Evolutionary conservation across 257 asterid species (phyloP).

Genomic region (Cinchona pubescens): DNA sequence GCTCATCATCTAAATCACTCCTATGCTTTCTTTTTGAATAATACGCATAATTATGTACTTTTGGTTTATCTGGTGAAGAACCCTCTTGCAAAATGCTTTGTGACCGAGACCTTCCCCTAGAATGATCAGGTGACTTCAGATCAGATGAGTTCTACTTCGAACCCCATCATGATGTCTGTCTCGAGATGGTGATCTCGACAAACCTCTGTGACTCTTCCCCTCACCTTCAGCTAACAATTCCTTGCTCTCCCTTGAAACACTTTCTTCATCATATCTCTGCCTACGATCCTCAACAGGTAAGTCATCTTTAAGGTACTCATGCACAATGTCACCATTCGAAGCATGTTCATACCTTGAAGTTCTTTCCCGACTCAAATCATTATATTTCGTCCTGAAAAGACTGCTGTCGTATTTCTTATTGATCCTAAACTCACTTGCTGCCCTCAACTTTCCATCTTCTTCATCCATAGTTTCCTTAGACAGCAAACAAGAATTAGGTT

Average conservation of each 20-base stretch:
- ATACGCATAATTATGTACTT: slow-evolving; percentile 31
- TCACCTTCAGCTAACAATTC: slow-evolving; percentile 32
- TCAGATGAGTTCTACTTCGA: slow-evolving; percentile 32
- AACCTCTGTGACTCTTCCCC: slow-evolving; percentile 29
- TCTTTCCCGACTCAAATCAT: slow-evolving; percentile 32
- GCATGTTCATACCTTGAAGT: slow-evolving; percentile 27
- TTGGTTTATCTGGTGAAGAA: slow-evolving; percentile 29
- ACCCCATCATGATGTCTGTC: slow-evolving; percentile 37
- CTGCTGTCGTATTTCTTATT: slow-evolving; percentile 30
- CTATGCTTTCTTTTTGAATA: slow-evolving; percentile 31
- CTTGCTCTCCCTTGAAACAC: slow-evolving; percentile 31
- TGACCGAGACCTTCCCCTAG: slow-evolving; percentile 68
- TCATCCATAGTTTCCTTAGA: slow-evolving; percentile 24
- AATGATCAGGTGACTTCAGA: slow-evolving; percentile 54
- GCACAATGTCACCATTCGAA: slow-evolving; percentile 36
- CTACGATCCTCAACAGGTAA: slow-evolving; percentile 23
- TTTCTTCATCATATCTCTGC: slow-evolving; percentile 29
- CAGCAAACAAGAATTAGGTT: slow-evolving; percentile 14
- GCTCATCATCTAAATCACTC: slow-evolving; percentile 55
- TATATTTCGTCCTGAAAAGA: slow-evolving; percentile 18
- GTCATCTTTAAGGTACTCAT: slow-evolving; percentile 25
- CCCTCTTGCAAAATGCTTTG: slow-evolving; percentile 50
- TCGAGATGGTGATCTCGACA: slow-evolving; percentile 29
- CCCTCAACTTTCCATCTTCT: slow-evolving; percentile 23
- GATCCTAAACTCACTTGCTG: slow-evolving; percentile 26